Conservation (phyloP, 352 stramenopile genomes). For the Globisporangium ultimum region DNA sequence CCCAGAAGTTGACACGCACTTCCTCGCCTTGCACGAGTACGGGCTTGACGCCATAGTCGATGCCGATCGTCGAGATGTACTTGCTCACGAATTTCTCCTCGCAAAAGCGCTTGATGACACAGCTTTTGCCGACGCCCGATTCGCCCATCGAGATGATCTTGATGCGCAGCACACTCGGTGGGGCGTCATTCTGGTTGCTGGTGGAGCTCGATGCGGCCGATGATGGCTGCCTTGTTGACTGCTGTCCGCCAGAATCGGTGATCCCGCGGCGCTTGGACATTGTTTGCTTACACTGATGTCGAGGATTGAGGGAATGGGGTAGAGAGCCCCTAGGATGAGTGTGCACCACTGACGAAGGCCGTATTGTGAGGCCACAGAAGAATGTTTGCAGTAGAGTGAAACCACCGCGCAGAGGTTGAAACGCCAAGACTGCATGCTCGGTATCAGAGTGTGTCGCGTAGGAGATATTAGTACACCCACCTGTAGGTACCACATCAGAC, state of each 20-base stretch:
- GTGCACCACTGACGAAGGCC: no score
- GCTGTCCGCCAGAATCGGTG: neutral
- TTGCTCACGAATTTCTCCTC: slow-evolving; percentile 94
- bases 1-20: slow-evolving; percentile 94
- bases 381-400: no score
- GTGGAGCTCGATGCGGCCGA: slow-evolving; percentile 1
- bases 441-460: no score
- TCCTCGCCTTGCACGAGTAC: slow-evolving; percentile 68
- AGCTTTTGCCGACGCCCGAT: slow-evolving; percentile 90
- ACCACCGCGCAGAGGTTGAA: no score
- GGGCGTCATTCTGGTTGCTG: slow-evolving; percentile 27
- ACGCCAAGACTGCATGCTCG: no score
- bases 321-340: no score
- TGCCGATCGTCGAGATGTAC: slow-evolving; percentile 95
- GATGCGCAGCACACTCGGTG: slow-evolving; percentile 65
- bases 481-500: no score
- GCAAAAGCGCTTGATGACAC: slow-evolving; percentile 95
- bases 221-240: neutral
- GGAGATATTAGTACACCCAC: no score
- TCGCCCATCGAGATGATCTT: slow-evolving; percentile 95
- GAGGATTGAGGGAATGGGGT: no score
- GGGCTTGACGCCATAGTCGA: slow-evolving; percentile 94
- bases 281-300: no score
- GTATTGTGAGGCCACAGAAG: no score
- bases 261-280: neutral